These are phyloP conservation scores for Ascochyta fabae DNA, from an alignment of 2,329 filamentous ascomycete species.

Conservation along the genomic window DNA sequence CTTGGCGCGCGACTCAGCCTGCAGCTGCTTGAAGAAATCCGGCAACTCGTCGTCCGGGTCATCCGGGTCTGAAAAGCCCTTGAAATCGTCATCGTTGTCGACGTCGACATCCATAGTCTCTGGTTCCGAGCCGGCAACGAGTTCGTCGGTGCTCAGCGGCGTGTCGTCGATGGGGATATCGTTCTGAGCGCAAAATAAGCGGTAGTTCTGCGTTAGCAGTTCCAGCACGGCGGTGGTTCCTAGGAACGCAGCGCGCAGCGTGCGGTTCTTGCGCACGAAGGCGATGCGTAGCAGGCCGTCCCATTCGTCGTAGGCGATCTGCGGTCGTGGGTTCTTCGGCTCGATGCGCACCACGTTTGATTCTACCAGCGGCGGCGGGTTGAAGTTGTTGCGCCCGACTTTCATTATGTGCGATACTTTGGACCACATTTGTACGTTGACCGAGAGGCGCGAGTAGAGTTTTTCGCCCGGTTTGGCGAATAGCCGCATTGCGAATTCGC, in stretches of 20 bases:
- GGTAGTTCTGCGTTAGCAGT: slow-evolving; percentile 87
- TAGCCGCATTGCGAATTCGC: slow-evolving; percentile 89
- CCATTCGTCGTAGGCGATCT: slow-evolving; percentile 94
- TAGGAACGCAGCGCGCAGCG: slow-evolving; percentile 79
- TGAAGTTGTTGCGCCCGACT: slow-evolving; percentile 96
- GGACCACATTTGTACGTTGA: slow-evolving; percentile 93
- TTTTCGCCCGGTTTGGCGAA: slow-evolving; percentile 88
- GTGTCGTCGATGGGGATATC: slow-evolving; percentile 77
- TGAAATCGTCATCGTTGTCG: slow-evolving; percentile 56
- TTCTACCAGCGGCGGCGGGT: slow-evolving; percentile 91
- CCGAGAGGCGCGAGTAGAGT: slow-evolving; percentile 86
- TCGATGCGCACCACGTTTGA: slow-evolving; percentile 88
- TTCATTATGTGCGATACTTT: slow-evolving; percentile 80
- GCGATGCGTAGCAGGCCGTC: slow-evolving; percentile 84
- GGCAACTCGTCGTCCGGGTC: slow-evolving; percentile 75
- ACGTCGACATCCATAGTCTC: slow-evolving; percentile 58
- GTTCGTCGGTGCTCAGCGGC: slow-evolving; percentile 36
- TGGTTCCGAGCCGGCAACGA: slow-evolving; percentile 45
- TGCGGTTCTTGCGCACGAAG: slow-evolving; percentile 91
- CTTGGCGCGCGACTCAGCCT: slow-evolving; percentile 42
- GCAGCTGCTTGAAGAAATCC: slow-evolving; percentile 78
- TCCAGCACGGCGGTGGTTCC: slow-evolving; percentile 80
- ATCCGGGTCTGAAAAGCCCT: slow-evolving; percentile 61
- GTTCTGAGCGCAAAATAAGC: slow-evolving; percentile 88
- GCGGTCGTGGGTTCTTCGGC: slow-evolving; percentile 82